These are phyloP conservation scores for Phaffomyces thermotolerans DNA, from an alignment of 805 yeast species.

Conservation along the genomic window DNA sequence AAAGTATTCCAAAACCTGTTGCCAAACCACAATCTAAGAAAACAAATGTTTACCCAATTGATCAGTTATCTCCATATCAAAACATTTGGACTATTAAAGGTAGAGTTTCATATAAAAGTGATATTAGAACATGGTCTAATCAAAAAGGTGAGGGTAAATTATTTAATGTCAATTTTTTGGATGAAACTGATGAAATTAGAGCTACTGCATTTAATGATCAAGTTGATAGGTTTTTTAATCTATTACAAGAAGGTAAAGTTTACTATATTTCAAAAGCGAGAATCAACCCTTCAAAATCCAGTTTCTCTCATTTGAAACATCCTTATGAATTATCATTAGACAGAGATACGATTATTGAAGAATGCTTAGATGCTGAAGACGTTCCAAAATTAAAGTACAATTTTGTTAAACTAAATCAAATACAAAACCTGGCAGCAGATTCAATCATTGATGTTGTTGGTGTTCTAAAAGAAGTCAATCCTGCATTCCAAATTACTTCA, in stretches of 20 bases:
- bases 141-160: conserved; percentile 84
- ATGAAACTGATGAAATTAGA: conserved; percentile 92
- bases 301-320: conserved; percentile 75
- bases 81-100: conserved; percentile 90
- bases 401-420: conserved; percentile 60
- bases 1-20: not conserved
- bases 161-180: conserved; percentile 80
- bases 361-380: conserved; percentile 50
- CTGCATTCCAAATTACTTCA: conserved; percentile 71
- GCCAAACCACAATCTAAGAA: conserved; percentile 16
- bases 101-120: conserved; percentile 82
- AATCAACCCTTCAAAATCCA: conserved; percentile 76
- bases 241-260: conserved; percentile 82
- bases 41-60: conserved; percentile 61
- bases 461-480: conserved; percentile 69
- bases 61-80: conserved; percentile 85
- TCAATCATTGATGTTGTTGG: conserved; percentile 82
- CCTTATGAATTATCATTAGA: conserved; percentile 84
- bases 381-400: conserved; percentile 78
- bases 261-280: conserved; percentile 79
- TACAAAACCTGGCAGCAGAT: conserved; percentile 64
- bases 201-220: conserved; percentile 90
- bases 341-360: conserved; percentile 68
- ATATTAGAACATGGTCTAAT: conserved; percentile 81
- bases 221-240: conserved; percentile 71